Evolutionary conservation across 768 basidiomycete species (phyloP), one percentile per base, ranked within the genome.

Genomic region (Lactifluus hygrophoroides): DNA sequence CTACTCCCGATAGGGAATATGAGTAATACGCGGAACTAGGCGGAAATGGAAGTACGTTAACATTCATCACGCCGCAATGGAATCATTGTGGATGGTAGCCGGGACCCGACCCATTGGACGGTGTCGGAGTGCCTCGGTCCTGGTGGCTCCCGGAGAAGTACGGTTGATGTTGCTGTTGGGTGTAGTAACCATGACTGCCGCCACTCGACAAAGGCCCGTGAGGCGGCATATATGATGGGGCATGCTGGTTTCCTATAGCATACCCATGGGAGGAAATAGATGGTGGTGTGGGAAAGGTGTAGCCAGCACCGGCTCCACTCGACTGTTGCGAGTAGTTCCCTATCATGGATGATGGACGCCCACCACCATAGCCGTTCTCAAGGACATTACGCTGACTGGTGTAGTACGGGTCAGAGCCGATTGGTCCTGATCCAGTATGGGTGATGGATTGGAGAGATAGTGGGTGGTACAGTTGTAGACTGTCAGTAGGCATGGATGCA

Each of bases 391-490:
- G 63, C 46, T 64, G 63, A 17, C 19, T 42, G 21, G 61, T 34
- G 19, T 63, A 64, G 32, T 64, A 63, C 28, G 57, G 51, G 44
- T 63, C 64, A 35, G 64, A 49, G n/a, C 53, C 46, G 32, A 60
- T 43, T n/a, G 62, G 42, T 25, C 60, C 55, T 21, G 54, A 47
- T 51, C 57, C 58, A 54, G 66, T 5, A 44, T 65, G 66, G 35
- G 69, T 61, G 51, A 73, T 65, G 23, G 83, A 82, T 69, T 87
- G 86, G 23, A 89, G 78, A 8, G 85, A 82, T 80, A 89, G 83
- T 13, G 88, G 88, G 65, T 86, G 85, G 69, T 88, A 90, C 40
- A 90, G 76, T 66, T 87, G 85, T 27, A 90, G 73, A 60, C 79
- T 76, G 64, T 89, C 87, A 21, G 85, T 77, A 6, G 86, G 83